Base-by-base conservation (phyloP, 164 flowering plant genomes). In the Vitis rupestris region DNA sequence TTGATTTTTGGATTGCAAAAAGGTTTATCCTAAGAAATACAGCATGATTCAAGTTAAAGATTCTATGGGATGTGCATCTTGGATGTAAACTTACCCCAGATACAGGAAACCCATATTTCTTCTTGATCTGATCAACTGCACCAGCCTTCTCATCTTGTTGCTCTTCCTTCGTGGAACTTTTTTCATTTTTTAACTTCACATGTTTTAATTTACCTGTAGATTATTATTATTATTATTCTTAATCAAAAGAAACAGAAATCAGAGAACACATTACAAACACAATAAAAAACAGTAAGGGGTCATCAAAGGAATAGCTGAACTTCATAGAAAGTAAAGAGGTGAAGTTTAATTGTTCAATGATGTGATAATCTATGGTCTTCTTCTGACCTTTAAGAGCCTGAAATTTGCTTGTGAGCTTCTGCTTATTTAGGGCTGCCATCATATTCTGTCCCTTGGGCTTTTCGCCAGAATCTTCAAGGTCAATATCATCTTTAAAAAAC, bases 121-220 rank as follows among this genome's bases (percentile, higher is more conserved):
- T 92, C 84, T 91, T 94, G 56, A 94, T 92, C 73, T 88, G 87
- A 72, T 92, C 96, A 66, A 92, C 83, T 57, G 87, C 37, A 54
- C 79, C 87, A 52, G 59, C 63, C 75, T 91, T 85, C 63, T 84
- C 87, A 49, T 84, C 87, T 64, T 81, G 81, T 27, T 66, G 79
- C 77, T 85, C 90, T 67, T 82, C 88, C 69, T 78, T 86, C n/a
- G 64, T 63, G 10, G 83, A 58, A 8, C 53, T 59, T 59, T 88
- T 90, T 63, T 85, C 95, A 63, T 69, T 85, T 79, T 87, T 88
- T 0, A 64, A 78, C 72, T 82, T 87, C 76, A 78, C 78, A 15
- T 82, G 82, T 65, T 84, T 92, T 64, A 90, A 64, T 71, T 87
- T 91, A 37, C 94, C 99, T 92, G 85, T 27, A 73, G 78, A 56